Percentiles rank a stretch among this genome's conserved stretches.
phyloP scores from a whole-genome alignment of 345 rosid genomes.

The Physaria fendleri region DNA sequence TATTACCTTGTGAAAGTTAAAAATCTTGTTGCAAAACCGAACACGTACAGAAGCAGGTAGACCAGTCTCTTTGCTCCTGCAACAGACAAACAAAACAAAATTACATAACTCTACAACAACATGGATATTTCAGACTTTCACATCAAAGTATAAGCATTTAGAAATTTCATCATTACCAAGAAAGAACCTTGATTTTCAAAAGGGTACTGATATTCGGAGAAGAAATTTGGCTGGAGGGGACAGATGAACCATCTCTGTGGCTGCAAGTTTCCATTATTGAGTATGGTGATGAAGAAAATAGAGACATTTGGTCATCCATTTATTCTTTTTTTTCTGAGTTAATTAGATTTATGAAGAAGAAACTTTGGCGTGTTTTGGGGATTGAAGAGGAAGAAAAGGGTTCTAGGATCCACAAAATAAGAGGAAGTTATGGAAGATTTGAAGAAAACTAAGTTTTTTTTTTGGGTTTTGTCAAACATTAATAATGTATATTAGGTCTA shows the following conservation, averaged over 20 bases:
- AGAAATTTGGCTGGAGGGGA: slow-evolving; percentile 22
- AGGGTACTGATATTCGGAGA: slow-evolving; percentile 56
- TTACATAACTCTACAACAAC: not conserved
- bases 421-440: not conserved
- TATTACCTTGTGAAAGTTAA: slow-evolving; percentile 51
- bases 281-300: not conserved
- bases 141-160: not conserved
- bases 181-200: slow-evolving; percentile 60
- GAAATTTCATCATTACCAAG: slow-evolving; percentile 51
- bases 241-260: slow-evolving; percentile 39
- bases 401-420: slow-evolving; percentile 6
- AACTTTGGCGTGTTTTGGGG: slow-evolving; percentile 6
- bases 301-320: not conserved
- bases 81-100: too few species aligned
- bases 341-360: not conserved
- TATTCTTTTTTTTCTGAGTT: not conserved
- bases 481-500: not conserved
- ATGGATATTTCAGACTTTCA: not conserved
- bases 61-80: slow-evolving; percentile 82
- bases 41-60: slow-evolving; percentile 40
- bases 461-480: slow-evolving; percentile 1
- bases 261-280: slow-evolving; percentile 30
- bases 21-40: slow-evolving; percentile 29
- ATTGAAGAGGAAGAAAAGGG: slow-evolving; percentile 12
- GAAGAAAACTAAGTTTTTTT: not conserved